Base-by-base conservation (phyloP, 495 filamentous ascomycete species). In the Hyaloscypha bicolor region DNA sequence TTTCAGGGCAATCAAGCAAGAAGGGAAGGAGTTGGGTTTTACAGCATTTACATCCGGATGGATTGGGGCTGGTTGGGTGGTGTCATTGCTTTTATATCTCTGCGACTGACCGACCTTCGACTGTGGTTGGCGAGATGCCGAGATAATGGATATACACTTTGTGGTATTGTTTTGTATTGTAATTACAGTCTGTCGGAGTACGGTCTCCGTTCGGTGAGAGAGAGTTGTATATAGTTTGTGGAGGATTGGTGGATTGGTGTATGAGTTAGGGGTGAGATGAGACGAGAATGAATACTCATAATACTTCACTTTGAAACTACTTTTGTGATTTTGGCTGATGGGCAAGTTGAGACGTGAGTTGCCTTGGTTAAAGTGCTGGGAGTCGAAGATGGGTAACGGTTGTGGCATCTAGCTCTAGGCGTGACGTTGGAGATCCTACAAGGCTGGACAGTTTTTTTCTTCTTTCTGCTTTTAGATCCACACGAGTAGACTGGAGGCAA, bases 11-110 rank as follows among this genome's bases (percentile, higher is more conserved):
- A 19, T 37, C 1, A 37, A 37, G 35, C 8, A 25, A 12, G 12
- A 37, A 14, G 16, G 42, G 39, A 42, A 51, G 60, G 60, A 52
- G 60, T 62, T 62, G 48, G 33, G 58, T 9, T 39, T 32, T 19
- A 29, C 53, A 56, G 53, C 53, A 56, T 56, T 56, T 56, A 56
- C 53, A 56, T 56, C 53, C 22, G 53, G 53, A 56, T 56, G 53
- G 53, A 56, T 48, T 19, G 42, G 25, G 22, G 56, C 19, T 57
- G 29, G 31, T 14, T 25, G 55, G 14, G 19, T 21, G 29, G 42
- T 48, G 42, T 48, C 6, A 48, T 12, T 48, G 42, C 42, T 48
- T 48, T 48, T 48, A 48, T 48, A 48, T 48, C 42, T n/a, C 42
- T 48, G 42, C 42, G 16, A 19, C 16, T 14, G 6, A 12, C 42